These are phyloP conservation scores for Neonothopanus nambi DNA, from an alignment of 1,284 basidiomycete genomes.

Conservation along the genomic window DNA sequence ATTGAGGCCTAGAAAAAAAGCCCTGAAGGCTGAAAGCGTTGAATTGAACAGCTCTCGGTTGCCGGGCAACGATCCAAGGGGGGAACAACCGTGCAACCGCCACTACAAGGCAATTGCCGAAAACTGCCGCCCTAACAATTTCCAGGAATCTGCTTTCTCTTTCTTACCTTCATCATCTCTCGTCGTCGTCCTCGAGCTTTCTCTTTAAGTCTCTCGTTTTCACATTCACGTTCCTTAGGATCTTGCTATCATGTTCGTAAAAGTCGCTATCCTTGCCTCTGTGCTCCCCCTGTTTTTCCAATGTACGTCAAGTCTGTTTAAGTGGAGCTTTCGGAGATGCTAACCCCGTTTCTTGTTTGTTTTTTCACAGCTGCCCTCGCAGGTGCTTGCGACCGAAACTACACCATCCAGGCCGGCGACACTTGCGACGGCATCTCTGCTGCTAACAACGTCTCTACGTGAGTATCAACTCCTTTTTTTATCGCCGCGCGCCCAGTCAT, in stretches of 20 bases:
- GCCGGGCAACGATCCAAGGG: too few species aligned
- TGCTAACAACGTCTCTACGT: constrained; percentile 67
- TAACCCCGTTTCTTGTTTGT: neutral
- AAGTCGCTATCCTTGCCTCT: constrained; percentile 41
- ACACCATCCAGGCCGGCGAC: constrained; percentile 62
- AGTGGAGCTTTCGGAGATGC: constrained; percentile 19
- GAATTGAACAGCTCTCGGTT: too few species aligned
- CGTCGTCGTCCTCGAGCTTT: too few species aligned
- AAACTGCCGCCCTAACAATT: too few species aligned
- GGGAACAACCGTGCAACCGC: too few species aligned
- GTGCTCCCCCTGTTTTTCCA: constrained; percentile 41
- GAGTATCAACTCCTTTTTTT: constrained; percentile 25
- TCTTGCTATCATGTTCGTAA: constrained; percentile 43
- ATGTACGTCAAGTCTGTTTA: constrained; percentile 32
- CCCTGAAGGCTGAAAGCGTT: too few species aligned
- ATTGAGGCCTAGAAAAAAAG: too few species aligned
- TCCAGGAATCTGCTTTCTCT: too few species aligned
- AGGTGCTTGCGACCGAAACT: constrained; percentile 55
- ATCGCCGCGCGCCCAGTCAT: neutral
- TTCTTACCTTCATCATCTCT: too few species aligned
- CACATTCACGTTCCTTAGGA: too few species aligned
- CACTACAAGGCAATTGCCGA: too few species aligned
- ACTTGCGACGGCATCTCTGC: constrained; percentile 71
- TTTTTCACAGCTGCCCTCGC: constrained; percentile 39
- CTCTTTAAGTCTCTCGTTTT: too few species aligned